phyloP scores from a whole-genome alignment of 108 stramenopile genomes.

The Skeletonema potamos region DNA sequence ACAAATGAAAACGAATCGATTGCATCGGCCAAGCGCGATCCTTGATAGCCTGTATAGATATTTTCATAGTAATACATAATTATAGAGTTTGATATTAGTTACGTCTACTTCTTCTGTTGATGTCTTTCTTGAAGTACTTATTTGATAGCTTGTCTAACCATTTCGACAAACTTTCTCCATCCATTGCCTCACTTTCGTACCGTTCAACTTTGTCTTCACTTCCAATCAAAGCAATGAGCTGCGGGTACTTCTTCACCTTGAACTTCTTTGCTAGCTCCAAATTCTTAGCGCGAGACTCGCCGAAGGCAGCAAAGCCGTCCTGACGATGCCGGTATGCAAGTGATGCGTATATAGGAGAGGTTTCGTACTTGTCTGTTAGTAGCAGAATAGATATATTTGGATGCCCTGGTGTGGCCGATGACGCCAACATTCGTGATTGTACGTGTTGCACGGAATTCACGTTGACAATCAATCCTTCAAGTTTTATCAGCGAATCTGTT shows the following conservation, averaged over 20 bases:
- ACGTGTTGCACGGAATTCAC: conserved; percentile 62
- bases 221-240: conserved; percentile 52
- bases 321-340: conserved; percentile 69
- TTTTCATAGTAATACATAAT: neutral
- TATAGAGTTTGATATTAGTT: neutral
- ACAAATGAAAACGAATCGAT: neutral
- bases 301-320: conserved; percentile 60
- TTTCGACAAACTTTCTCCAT: conserved; percentile 20
- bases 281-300: conserved; percentile 74
- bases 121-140: conserved; percentile 13
- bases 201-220: conserved; percentile 14
- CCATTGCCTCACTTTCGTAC: conserved; percentile 19
- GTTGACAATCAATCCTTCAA: conserved; percentile 57
- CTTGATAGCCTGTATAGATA: conserved; percentile 6
- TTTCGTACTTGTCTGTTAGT: conserved; percentile 83
- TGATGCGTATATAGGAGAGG: conserved; percentile 64
- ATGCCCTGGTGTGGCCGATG: conserved; percentile 18
- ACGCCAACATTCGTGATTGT: conserved; percentile 45
- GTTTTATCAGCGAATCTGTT: conserved; percentile 46
- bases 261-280: conserved; percentile 64
- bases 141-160: conserved; percentile 23
- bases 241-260: conserved; percentile 68
- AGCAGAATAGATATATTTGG: conserved; percentile 52
- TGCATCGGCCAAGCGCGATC: conserved; percentile 9
- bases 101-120: neutral